Evolutionary conservation across 2,329 filamentous ascomycete genomes (phyloP).

Genomic region (Aureobasidium sp.): DNA sequence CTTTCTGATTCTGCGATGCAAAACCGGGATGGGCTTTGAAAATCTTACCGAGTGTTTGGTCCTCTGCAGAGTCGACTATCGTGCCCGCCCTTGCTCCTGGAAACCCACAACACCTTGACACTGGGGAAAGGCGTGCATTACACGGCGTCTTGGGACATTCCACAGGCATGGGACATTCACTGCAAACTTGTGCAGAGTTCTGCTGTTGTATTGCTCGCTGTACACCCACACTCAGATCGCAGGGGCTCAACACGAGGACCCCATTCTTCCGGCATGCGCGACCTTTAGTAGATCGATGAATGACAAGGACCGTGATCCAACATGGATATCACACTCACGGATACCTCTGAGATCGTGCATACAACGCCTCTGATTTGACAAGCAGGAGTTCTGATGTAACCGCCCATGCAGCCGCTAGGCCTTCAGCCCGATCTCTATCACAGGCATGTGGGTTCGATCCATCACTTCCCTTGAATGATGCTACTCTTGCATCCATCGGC

Average conservation of each 20-base stretch:
- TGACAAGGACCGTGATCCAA: background rate
- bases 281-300: background rate
- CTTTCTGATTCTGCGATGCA: background rate
- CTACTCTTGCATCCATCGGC: background rate
- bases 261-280: background rate
- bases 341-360: background rate
- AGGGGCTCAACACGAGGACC: no score
- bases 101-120: background rate
- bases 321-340: background rate
- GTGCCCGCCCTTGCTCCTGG: background rate
- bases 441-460: constrained; percentile 5
- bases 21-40: background rate
- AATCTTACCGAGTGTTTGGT: background rate
- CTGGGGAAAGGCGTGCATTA: background rate
- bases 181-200: background rate
- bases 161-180: background rate
- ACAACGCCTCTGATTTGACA: background rate
- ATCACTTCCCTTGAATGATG: background rate
- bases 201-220: background rate
- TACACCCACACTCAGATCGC: background rate
- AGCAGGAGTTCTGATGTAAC: background rate
- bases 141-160: background rate
- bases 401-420: constrained; percentile 3
- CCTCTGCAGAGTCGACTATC: background rate
- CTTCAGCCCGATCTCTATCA: background rate